These are phyloP conservation scores for Eucalyptus pauciflora DNA, from an alignment of 345 rosid species.

Conservation along the genomic window DNA sequence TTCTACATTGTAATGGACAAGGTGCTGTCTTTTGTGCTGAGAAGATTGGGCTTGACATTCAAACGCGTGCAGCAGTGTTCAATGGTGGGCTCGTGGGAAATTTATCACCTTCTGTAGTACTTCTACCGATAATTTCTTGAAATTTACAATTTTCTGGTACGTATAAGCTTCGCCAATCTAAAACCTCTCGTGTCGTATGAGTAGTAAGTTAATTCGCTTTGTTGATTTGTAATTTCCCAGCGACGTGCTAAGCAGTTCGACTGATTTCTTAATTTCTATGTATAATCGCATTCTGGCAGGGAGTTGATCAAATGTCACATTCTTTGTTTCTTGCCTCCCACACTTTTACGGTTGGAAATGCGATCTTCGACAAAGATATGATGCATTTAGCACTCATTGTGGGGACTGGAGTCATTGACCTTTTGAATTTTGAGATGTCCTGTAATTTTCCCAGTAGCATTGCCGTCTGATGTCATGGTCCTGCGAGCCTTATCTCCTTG, in stretches of 20 bases:
- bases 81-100: background rate
- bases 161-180: no score
- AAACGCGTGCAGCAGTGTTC: background rate
- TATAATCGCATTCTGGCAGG: background rate
- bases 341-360: background rate
- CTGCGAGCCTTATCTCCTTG: background rate
- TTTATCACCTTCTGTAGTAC: background rate
- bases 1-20: slow-evolving; percentile 73
- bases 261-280: background rate
- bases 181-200: background rate
- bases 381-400: background rate
- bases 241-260: background rate
- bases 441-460: no score
- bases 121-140: no score
- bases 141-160: no score
- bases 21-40: slow-evolving; percentile 27
- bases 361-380: background rate
- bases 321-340: background rate
- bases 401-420: background rate
- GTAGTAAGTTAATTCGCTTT: background rate
- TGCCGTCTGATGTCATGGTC: background rate
- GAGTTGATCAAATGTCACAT: background rate
- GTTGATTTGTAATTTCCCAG: background rate
- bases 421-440: background rate
- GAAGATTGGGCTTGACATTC: slow-evolving; percentile 40